Evolutionary conservation across 345 rosid genomes (phyloP), one percentile per base, ranked within the genome.

Genomic region (Boechera retrofracta): DNA sequence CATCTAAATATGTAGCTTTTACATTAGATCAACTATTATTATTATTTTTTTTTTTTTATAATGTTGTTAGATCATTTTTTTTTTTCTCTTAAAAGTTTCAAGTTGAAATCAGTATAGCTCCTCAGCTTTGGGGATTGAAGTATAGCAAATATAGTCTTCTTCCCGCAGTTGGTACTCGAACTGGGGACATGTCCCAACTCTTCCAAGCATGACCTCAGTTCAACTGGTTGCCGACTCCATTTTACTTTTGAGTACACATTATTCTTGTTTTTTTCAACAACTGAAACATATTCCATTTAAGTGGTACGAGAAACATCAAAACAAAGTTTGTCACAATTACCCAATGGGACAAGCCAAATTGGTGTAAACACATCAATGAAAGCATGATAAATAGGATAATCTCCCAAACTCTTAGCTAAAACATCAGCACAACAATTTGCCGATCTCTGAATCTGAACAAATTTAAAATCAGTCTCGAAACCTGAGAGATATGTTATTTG

Each of bases 1-100:
- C 72, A 68, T 53, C 58, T 13, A 48, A 4, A 48, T 41, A 1
- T 60, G 61, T 60, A 52, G 58, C 47, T 7, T 71, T 47, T 31
- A 45, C 35, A 21, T 44, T 13, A n/a, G 2, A 18, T 57, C 49
- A 18, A 44, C 21, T 16, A 36, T 36, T 21, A 18, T 18, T 18
- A 18, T 18, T 18, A 18, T 21, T 21, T 21, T 21, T 21, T 21
- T 21, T 21, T 5, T 53, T 13, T 26, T 36, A 24, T 12, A 7
- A 10, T 18, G 10, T 9, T 16, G 21, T 13, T 15, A 56, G 29
- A 9, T 59, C 15, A 62, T 12, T 12, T 6, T 29, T 41, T 5
- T 15, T 2, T 41, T 2, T 24, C 1, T 18, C 55, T 53, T 3
- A 4, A 6, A 58, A n/a, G 42, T 35, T n/a, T n/a, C 2, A 58